Base-by-base conservation (phyloP, 192 early-diverging fungal genomes). In the Phycomyces nitens region DNA sequence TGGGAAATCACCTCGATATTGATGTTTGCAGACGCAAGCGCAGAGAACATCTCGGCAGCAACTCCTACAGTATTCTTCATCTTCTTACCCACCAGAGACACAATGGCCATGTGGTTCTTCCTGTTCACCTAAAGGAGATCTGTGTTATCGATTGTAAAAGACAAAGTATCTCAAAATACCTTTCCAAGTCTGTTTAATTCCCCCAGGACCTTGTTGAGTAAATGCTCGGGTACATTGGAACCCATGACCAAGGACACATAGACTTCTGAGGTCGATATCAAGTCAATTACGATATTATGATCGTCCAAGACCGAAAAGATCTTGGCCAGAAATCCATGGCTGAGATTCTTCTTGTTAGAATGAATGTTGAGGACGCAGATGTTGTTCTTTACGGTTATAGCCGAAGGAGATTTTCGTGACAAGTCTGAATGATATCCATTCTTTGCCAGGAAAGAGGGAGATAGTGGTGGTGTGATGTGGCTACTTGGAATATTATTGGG, bases 1-100 rank as follows among this genome's bases (percentile, higher is more conserved):
- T 96, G 94, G 18, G 88, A 90, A 49, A 96, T 96, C 86, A 96
- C 94, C 73, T 96, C 94, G 60, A 96, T 94, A 69, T 93, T 96
- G 53, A 96, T 88, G 52, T 80, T 75, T 61, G 85, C 80, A 59
- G 83, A 79, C 15, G 92, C 89, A 43, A 96, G 73, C 5, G 88
- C 86, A 54, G 82, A 74, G 74, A 96, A 96, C 92, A 96, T 93
- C 62, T 80, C 83, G 16, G 88, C 84, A 7, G 90, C 87, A 40
- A 91, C 84, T 53, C 94, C 94, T 29, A 94, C 92, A 82, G 89
- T 89, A 64, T 92, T 90, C 12, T 87, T 82, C 94, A 96, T 96
- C 60, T 92, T 86, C 50, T 84, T 80, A 62, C 94, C 94, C 11
- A 96, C 94, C 50, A 94, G 79, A 24, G 93, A 94, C 62, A 96